Evolutionary conservation across 306 rosid species (phyloP).

Genomic region (Erythrophleum fordii): DNA sequence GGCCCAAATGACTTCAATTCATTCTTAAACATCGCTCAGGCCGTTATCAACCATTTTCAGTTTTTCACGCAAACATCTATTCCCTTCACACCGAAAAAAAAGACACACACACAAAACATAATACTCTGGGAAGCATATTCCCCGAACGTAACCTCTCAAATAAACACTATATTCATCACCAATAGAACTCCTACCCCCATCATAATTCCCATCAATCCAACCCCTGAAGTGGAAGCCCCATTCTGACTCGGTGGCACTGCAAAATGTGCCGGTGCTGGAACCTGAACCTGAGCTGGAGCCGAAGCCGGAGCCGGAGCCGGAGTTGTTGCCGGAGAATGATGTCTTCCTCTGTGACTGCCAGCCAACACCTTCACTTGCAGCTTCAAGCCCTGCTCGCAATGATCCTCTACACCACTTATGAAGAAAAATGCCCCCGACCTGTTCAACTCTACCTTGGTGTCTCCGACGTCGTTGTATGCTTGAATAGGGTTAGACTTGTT

Average conservation of each 20-base stretch:
- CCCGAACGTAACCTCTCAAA: not conserved
- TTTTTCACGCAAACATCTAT: no score
- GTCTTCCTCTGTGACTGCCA: not conserved
- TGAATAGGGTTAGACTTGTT: not conserved
- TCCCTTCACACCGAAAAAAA: no score
- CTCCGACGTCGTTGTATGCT: not conserved
- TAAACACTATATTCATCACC: not conserved
- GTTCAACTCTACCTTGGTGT: not conserved
- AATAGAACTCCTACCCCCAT: not conserved
- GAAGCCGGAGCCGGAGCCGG: not conserved
- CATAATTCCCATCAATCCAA: not conserved
- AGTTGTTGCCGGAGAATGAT: not conserved
- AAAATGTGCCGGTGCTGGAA: not conserved
- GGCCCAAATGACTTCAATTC: no score
- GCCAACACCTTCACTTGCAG: not conserved
- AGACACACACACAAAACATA: not conserved
- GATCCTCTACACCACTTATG: not conserved
- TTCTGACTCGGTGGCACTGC: not conserved
- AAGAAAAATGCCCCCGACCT: not conserved
- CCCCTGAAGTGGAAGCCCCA: not conserved
- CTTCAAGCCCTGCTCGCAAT: not conserved
- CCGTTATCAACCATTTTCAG: no score
- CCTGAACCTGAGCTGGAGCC: not conserved
- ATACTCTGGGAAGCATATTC: no score
- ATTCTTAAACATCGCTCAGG: no score